Evolutionary conservation across 2,329 filamentous ascomycete species (phyloP), one percentile per base, ranked within the genome.

Genomic region (Stenocarpella maydis): DNA sequence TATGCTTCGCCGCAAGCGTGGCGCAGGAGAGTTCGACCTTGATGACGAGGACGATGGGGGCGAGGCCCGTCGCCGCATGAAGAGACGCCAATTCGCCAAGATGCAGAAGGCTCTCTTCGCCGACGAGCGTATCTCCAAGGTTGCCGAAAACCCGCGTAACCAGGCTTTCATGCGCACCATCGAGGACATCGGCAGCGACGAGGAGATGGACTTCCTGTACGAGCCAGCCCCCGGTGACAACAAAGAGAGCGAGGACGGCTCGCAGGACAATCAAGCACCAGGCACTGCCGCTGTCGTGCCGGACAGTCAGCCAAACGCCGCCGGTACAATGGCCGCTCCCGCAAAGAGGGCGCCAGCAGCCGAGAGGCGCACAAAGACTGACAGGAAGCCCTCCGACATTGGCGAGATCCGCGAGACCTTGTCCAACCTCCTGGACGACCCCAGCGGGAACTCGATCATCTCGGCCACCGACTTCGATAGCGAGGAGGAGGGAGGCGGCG

Each of bases 31-130:
- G 74, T 91, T 95, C 72, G 92, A 95, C 74, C 87, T 97, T 26
- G 95, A 94, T 6, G 96, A 98, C 78, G 95, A 93, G 2, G 95
- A 98, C 73, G 95, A 98, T 74, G 94, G 92, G 72, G 89, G 91
- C 21, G 92, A 95, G 75, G 88, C 91, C 37, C 88, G 90, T 53
- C 89, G 92, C 54, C 90, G 93, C 63, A 90, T 92, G 83, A 97
- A 97, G 84, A 91, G 94, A 65, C 87, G 91, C 47, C 93, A 98
- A 76, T 97, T 97, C 79, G 92, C 92, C 43, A 93, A 93, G 81
- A 97, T 97, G 92, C 92, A 94, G 68, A 94, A 94, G 78, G 92
- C 95, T 8, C 86, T 99, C 10, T 87, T 97, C 55, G 86, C 92
- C 28, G 95, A 98, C 76, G 95, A 97, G 79, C 93, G 94, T 45